These are phyloP conservation scores for Globisporangium uncinulatum DNA, from an alignment of 352 stramenopile genomes.

Conservation along the genomic window DNA sequence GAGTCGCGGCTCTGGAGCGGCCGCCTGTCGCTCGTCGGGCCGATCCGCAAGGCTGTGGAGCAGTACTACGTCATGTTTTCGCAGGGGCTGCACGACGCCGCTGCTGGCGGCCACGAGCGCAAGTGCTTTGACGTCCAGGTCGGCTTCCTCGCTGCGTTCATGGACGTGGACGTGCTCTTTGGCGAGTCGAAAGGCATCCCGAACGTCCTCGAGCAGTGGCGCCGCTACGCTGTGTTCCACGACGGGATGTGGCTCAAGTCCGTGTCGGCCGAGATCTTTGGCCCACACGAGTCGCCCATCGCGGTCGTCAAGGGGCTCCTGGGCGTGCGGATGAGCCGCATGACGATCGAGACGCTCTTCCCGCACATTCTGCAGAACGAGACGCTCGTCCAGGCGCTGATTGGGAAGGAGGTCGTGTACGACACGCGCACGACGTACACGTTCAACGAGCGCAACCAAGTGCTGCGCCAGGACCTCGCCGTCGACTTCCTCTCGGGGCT, in stretches of 20 bases:
- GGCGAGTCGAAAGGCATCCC: conserved; percentile 29
- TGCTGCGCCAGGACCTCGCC: conserved; percentile 43
- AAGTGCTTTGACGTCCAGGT: conserved; percentile 53
- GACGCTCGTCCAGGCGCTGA: conserved; percentile 42
- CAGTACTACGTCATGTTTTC: conserved; percentile 66
- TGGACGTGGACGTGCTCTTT: conserved; percentile 36
- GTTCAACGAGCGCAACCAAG: conserved; percentile 44
- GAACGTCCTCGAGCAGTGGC: conserved; percentile 53
- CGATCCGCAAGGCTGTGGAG: conserved; percentile 43
- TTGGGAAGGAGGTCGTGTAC: conserved; percentile 48
- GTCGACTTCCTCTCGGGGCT: conserved; percentile 57
- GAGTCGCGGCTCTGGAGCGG: conserved; percentile 40
- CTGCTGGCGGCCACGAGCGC: conserved; percentile 22
- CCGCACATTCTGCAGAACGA: conserved; percentile 54
- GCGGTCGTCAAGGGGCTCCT: conserved; percentile 39
- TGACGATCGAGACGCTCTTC: conserved; percentile 62
- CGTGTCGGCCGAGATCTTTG: conserved; percentile 32
- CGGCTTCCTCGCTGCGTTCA: conserved; percentile 41
- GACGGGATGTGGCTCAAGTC: conserved; percentile 28
- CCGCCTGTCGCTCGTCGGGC: conserved; percentile 21
- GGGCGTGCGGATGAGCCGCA: conserved; percentile 39
- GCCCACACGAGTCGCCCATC: conserved; percentile 38
- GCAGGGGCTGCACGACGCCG: conserved; percentile 43
- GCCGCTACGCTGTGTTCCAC: conserved; percentile 55
- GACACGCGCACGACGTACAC: conserved; percentile 47